Evolutionary conservation across 2,329 filamentous ascomycete genomes (phyloP).

Genomic region (Trichocomaceae sp.): DNA sequence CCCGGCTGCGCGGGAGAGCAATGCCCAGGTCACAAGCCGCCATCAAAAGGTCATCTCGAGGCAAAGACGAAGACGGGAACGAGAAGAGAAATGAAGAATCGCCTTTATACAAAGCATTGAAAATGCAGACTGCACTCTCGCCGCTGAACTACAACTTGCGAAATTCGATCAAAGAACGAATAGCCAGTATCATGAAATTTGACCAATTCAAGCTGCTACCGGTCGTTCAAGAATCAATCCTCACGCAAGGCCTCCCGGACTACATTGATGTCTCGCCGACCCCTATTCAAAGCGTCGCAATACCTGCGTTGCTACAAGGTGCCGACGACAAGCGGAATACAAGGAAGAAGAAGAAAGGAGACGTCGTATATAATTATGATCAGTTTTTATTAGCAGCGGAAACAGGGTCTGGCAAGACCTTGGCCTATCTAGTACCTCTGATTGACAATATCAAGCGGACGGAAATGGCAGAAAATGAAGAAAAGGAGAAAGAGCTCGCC

Average conservation of each 20-base stretch:
- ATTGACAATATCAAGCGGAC: slow-evolving; percentile 78
- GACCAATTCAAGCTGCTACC: slow-evolving; percentile 72
- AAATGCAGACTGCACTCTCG: slow-evolving; percentile 80
- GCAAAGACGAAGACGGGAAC: slow-evolving; percentile 26
- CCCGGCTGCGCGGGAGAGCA: slow-evolving; percentile 39
- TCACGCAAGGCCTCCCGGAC: slow-evolving; percentile 65
- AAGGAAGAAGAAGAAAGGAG: slow-evolving; percentile 24
- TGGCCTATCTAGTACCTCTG: slow-evolving; percentile 81
- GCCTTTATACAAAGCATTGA: slow-evolving; percentile 69
- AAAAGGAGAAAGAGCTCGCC: slow-evolving; percentile 48
- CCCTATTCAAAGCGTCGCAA: slow-evolving; percentile 80
- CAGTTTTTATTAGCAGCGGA: slow-evolving; percentile 85
- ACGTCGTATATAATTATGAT: slow-evolving; percentile 45
- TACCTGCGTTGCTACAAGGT: slow-evolving; percentile 68
- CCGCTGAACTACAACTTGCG: slow-evolving; percentile 68
- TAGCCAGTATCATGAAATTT: slow-evolving; percentile 67
- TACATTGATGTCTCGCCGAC: slow-evolving; percentile 74
- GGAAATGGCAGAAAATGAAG: slow-evolving; percentile 58
- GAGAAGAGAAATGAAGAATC: slow-evolving; percentile 45
- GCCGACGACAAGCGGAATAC: slow-evolving; percentile 30
- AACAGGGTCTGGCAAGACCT: slow-evolving; percentile 93
- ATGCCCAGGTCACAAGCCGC: slow-evolving; percentile 34
- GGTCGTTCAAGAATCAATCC: slow-evolving; percentile 62
- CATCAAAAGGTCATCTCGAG: slow-evolving; percentile 36
- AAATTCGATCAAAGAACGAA: slow-evolving; percentile 53